Conservation (phyloP, 2,329 filamentous ascomycete genomes). For the Aspergillus niger region DNA sequence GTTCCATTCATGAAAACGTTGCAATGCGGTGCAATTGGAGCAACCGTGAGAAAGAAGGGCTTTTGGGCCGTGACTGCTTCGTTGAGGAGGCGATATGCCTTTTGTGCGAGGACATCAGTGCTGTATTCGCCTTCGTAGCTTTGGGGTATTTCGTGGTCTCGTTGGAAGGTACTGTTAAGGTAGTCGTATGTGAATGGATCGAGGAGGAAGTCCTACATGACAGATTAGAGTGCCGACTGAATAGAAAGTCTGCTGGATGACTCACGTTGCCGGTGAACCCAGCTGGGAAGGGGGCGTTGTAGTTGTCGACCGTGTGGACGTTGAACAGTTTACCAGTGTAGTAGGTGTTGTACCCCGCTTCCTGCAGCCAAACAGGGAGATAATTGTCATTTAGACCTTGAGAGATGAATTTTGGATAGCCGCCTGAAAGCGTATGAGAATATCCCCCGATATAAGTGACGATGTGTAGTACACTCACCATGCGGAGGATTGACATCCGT, state of each 20-base stretch:
- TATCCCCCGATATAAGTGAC: not conserved
- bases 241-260: not conserved
- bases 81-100: constrained; percentile 60
- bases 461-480: constrained; percentile 10
- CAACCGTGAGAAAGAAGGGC: constrained; percentile 67
- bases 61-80: constrained; percentile 53
- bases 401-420: constrained; percentile 55
- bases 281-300: constrained; percentile 42
- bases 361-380: constrained; percentile 55
- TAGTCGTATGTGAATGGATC: constrained; percentile 62
- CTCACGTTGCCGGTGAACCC: constrained; percentile 31
- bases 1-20: constrained; percentile 51
- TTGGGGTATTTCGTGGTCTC: constrained; percentile 57
- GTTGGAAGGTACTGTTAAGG: constrained; percentile 62
- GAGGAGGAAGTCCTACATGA: constrained; percentile 37
- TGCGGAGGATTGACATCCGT: constrained; percentile 49
- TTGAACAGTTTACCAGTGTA: constrained; percentile 60
- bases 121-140: constrained; percentile 57
- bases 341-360: constrained; percentile 56
- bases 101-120: constrained; percentile 60
- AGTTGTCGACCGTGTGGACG: constrained; percentile 52
- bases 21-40: constrained; percentile 67
- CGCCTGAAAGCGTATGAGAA: constrained; percentile 23
- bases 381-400: constrained; percentile 55
- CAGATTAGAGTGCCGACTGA: too few species aligned